These are phyloP conservation scores for Drechslerella stenobrocha DNA, from an alignment of 2,329 filamentous ascomycete species.

Conservation along the genomic window DNA sequence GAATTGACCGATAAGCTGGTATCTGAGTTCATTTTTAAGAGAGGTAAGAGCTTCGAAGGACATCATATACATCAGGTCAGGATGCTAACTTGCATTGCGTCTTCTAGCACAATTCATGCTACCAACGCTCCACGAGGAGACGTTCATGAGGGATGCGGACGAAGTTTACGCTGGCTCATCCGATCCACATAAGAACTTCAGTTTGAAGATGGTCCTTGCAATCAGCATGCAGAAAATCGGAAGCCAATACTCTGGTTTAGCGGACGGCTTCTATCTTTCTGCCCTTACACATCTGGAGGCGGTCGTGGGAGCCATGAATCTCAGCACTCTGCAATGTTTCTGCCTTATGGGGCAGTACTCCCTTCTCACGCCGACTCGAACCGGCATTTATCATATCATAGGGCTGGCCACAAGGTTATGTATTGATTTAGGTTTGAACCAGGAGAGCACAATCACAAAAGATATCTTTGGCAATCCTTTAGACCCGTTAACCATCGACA, in stretches of 20 bases:
- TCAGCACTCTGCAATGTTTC: slow-evolving; percentile 87
- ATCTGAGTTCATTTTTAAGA: slow-evolving; percentile 77
- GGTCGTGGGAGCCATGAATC: slow-evolving; percentile 81
- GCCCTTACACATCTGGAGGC: slow-evolving; percentile 82
- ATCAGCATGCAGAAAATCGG: slow-evolving; percentile 87
- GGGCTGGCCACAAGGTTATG: slow-evolving; percentile 84
- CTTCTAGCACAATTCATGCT: slow-evolving; percentile 78
- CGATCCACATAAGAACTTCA: slow-evolving; percentile 83
- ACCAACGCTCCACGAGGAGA: slow-evolving; percentile 81
- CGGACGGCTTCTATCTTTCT: slow-evolving; percentile 91
- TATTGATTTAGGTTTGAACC: slow-evolving; percentile 82
- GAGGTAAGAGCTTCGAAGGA: slow-evolving; percentile 62
- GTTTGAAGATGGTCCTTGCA: slow-evolving; percentile 86
- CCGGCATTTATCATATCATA: slow-evolving; percentile 86
- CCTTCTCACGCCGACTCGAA: slow-evolving; percentile 84
- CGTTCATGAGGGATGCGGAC: slow-evolving; percentile 74
- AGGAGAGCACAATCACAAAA: slow-evolving; percentile 80
- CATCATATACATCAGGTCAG: neutral
- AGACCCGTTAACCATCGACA: slow-evolving; percentile 78
- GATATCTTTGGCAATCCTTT: slow-evolving; percentile 64
- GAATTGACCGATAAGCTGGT: slow-evolving; percentile 76
- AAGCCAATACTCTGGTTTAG: slow-evolving; percentile 83
- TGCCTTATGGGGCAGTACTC: slow-evolving; percentile 88
- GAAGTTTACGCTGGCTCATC: slow-evolving; percentile 75
- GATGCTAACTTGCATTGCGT: slow-evolving; percentile 2